These are phyloP conservation scores for Globisporangium abappressorium DNA, from an alignment of 352 stramenopile genomes.

Conservation along the genomic window DNA sequence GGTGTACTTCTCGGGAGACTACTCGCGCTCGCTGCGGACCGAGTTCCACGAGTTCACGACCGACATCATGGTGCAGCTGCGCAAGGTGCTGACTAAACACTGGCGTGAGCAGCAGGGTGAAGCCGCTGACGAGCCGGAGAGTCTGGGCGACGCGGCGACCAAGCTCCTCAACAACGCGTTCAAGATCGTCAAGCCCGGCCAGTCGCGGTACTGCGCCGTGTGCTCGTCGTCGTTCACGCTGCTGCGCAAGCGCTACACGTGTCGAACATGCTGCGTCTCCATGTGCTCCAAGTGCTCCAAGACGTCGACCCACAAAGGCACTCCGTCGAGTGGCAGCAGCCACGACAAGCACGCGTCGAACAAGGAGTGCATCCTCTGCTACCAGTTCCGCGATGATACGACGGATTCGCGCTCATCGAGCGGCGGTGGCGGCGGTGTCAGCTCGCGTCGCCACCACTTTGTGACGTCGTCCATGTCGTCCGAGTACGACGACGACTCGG, in stretches of 20 bases:
- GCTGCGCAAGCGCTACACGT: constrained; percentile 58
- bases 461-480: constrained; percentile 25
- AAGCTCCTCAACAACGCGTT: constrained; percentile 28
- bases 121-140: constrained; percentile 12
- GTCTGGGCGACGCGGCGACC: constrained; percentile 18
- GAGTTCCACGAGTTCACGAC: constrained; percentile 69
- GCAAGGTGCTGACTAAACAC: constrained; percentile 51
- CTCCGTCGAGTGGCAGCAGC: background rate
- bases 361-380: constrained; percentile 61
- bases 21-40: constrained; percentile 28
- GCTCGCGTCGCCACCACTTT: constrained; percentile 20
- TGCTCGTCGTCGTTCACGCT: constrained; percentile 61
- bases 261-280: constrained; percentile 41
- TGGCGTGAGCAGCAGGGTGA: constrained; percentile 40
- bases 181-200: constrained; percentile 10
- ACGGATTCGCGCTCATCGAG: constrained; percentile 20
- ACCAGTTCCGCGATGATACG: constrained; percentile 43
- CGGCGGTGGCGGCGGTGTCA: background rate
- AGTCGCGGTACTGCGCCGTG: constrained; percentile 46
- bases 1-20: constrained; percentile 42
- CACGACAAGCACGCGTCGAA: constrained; percentile 12
- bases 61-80: constrained; percentile 45
- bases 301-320: constrained; percentile 6
- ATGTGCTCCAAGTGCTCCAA: constrained; percentile 62
- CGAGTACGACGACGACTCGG: constrained; percentile 15